Percentiles rank a stretch among this genome's conserved stretches.
phyloP scores from a whole-genome alignment of 371 early-diverging fungal species.

The Mortierella sp. region DNA sequence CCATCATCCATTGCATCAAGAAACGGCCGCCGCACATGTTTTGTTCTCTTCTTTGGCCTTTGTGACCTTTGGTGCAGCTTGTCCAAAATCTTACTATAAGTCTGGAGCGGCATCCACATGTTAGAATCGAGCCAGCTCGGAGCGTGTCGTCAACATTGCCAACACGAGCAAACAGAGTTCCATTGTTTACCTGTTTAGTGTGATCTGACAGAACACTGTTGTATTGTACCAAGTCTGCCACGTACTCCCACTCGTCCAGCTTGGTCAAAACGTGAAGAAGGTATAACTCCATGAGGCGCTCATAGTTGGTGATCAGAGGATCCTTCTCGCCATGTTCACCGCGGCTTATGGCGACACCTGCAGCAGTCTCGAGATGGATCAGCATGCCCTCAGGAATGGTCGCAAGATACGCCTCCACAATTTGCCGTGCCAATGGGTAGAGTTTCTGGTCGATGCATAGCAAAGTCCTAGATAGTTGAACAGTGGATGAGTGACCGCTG shows the following conservation, averaged over 20 bases:
- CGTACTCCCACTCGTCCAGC: constrained; percentile 55
- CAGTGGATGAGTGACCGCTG: too few species aligned
- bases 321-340: constrained; percentile 23
- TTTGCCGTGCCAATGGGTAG: constrained; percentile 31
- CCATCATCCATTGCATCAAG: too few species aligned
- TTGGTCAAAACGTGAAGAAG: constrained; percentile 60
- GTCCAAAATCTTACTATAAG: constrained; percentile 36
- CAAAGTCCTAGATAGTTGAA: constrained; percentile 17
- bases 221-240: constrained; percentile 55
- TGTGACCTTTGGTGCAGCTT: constrained; percentile 41
- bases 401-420: constrained; percentile 38
- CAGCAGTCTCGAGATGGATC: constrained; percentile 49
- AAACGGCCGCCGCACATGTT: too few species aligned
- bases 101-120: constrained; percentile 11
- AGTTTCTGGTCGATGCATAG: constrained; percentile 48
- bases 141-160: too few species aligned
- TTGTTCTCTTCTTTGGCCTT: constrained; percentile 44
- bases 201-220: constrained; percentile 53
- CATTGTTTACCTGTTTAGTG: constrained; percentile 52
- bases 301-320: constrained; percentile 55
- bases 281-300: constrained; percentile 61
- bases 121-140: too few species aligned
- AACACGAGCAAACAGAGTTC: background rate
- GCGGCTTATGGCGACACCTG: constrained; percentile 24
- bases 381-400: constrained; percentile 48